Evolutionary conservation across 179 eudicot species (phyloP), one percentile per base, ranked within the genome.

Genomic region (Beta lomatogona): DNA sequence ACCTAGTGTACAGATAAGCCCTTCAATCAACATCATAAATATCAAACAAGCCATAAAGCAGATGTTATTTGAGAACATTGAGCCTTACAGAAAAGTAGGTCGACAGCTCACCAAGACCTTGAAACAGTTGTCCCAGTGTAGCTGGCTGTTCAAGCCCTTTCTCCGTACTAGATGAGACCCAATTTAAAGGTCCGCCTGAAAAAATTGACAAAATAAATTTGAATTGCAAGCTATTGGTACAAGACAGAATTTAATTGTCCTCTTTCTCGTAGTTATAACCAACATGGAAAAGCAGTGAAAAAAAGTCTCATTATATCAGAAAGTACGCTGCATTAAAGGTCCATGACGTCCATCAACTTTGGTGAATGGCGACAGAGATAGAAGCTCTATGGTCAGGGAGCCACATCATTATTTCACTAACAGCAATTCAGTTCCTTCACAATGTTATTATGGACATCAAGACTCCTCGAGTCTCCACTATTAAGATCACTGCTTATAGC

Each of bases 51-150:
- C 12, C 9, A 15, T 44, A 25, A 13, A 60, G 9, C 15, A 21
- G 75, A 67, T 5, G 14, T n/a, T 78, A 55, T 12, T 54, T 73
- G 48, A 60, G 31, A 64, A 21, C 25, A 74, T 41, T 69, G 74
- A 75, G 77, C 76, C 93, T 89, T 89, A 93, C 97, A 73, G 90
- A 87, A 84, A 88, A 81, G 85, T 92, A 89, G 15, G 91, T 81
- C 58, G 89, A 88, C 79, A 88, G 78, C 82, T 88, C 75, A 80
- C 78, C 80, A 82, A 86, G 53, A 67, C 77, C 85, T 77, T 88
- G 79, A 61, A 87, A 79, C 76, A 91, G 82, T 71, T 89, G 90
- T 79, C 80, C 85, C 71, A 85, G 79, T 80, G 84, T 81, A 80
- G 84, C 81, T 67, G 86, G 86, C 75, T 77, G 79, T 77, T 88